Conservation (phyloP, 148 eudicot species). For the Chenopodium berlandieri region DNA sequence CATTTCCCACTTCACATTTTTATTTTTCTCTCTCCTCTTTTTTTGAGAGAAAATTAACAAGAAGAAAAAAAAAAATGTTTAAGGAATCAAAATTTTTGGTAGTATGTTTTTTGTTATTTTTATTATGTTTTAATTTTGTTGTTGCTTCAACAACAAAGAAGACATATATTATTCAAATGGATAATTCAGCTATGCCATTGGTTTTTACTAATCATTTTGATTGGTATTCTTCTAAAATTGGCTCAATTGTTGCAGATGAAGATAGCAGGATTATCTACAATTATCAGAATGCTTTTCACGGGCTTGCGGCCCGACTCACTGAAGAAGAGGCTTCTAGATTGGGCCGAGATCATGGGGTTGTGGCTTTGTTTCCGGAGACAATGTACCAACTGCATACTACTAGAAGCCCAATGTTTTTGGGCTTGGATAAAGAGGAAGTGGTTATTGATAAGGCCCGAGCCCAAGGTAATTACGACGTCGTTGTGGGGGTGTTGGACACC, state of each 20-base stretch:
- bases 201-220: constrained; percentile 46
- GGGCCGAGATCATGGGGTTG: constrained; percentile 40
- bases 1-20: background rate
- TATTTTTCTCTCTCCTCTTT: background rate
- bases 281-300: constrained; percentile 72
- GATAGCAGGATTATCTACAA: constrained; percentile 54
- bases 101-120: background rate
- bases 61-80: background rate
- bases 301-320: constrained; percentile 71
- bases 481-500: constrained; percentile 86
- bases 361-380: constrained; percentile 57
- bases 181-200: constrained; percentile 57
- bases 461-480: constrained; percentile 46
- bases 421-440: constrained; percentile 38
- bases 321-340: constrained; percentile 46
- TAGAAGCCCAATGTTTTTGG: constrained; percentile 75
- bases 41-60: background rate
- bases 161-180: constrained; percentile 79
- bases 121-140: constrained; percentile 2
- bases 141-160: constrained; percentile 24
- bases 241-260: constrained; percentile 31
- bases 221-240: constrained; percentile 73
- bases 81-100: constrained; percentile 5
- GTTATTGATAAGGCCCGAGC: constrained; percentile 19
- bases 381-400: constrained; percentile 71